Base-by-base conservation (phyloP, 768 basidiomycete genomes). In the Mycena latifolia region DNA sequence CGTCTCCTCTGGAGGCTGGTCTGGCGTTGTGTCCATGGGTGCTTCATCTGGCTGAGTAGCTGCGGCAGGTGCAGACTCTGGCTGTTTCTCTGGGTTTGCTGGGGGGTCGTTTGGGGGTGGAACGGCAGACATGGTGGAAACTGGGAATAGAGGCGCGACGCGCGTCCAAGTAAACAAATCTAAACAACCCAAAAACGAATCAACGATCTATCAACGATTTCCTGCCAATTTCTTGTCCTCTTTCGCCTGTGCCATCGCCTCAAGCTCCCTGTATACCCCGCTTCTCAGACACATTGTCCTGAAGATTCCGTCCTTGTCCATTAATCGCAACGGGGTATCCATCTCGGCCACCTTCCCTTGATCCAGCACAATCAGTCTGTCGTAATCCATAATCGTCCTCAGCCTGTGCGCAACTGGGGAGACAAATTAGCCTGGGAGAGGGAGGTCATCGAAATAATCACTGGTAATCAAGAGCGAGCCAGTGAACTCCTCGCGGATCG, bases 401-500 rank as follows among this genome's bases (percentile, higher is more conserved):
- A 69, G 67, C 15, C 66, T 61, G 20, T 63, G 66, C 2, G 67
- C 67, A 50, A 68, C 66, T 67, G 31, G 31, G 28, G 14, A 6
- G 33, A 17, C 11, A 20, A 25, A 39, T 55, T 9, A 55, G 66
- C n/a, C 5, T 24, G 18, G 24, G 29, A 37, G 17, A 20, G 20
- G 15, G 43, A 20, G 9, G n/a, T 35, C 3, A n/a, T 29, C 37
- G 22, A 25, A 48, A 12, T n/a, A 15, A 18, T 28, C n/a, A 59
- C 63, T 33, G n/a, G 92, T 94, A 55, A 96, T 75, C 57, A 95
- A 76, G 31, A 95, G 79, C 18, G 90, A 92, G 43, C 88, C 83
- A 10, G 81, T 86, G 75, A 97, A 97, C 71, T 96, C 93, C 69
- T 92, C 89, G 9, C 95, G 83, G 55, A 98, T 96, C 0, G 95